Evolutionary conservation across 1,284 basidiomycete species (phyloP), one percentile per base, ranked within the genome.

Genomic region (Rugosomyces carneus): DNA sequence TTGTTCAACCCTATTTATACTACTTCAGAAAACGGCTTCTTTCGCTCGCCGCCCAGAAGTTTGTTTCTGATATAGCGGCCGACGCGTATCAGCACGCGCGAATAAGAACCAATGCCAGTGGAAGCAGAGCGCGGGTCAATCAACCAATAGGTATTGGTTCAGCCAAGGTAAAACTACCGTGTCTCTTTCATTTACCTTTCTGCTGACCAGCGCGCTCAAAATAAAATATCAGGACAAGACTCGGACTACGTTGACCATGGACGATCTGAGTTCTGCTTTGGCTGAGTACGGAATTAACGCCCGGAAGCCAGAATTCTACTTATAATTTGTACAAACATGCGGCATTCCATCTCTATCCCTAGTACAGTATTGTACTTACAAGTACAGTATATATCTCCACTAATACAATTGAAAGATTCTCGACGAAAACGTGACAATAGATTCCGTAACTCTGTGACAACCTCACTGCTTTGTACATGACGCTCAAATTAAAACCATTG

Each of bases 11-110:
- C 8, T 47, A 29, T 34, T 36, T 6, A 47, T 41, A 24, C 40
- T 44, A 45, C 45, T 10, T 5, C 62, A 95, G 92, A 52, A 97
- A 96, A 69, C 85, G 95, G 4, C 78, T 99, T 6, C 73, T 99
- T 19, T 94, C 94, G 0, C 78, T 99, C 23, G 94, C 96, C 1
- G 93, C 95, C 0, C 96, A 99, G 63, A 99, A 99, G 63, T 99
- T 99, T 62, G 86, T 99, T 35, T 89, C 93, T 9, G 96, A 99
- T 64, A 95, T 99, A 52, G 90, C 95, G 1, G 82, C 90, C 7
- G 96, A 99, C 64, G 93, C 96, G 11, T 99, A 93, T 66, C 93
- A 98, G 61, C 96, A 98, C 64, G 95, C 96, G 2, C 87, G 95
- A 20, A 91, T 99, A 58, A 81, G 96, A 44, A 92, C 85, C 1